These are phyloP conservation scores for Fusarium foetens DNA, from an alignment of 2,329 filamentous ascomycete species.

Conservation along the genomic window DNA sequence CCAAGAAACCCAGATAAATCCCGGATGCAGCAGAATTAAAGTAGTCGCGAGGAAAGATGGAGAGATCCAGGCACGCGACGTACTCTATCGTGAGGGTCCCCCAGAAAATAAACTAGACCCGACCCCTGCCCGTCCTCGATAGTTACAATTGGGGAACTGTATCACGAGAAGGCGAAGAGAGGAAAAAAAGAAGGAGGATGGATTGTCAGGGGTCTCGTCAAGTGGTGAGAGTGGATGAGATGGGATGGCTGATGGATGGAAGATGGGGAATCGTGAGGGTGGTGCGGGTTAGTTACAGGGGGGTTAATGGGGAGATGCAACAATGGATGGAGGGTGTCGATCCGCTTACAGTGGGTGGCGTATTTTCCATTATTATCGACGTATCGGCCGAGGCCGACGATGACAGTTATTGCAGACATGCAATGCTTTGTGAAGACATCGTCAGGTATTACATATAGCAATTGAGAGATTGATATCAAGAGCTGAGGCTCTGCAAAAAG, in stretches of 20 bases:
- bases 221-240: slow-evolving; percentile 8
- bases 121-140: slow-evolving; percentile 17
- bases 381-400: background rate
- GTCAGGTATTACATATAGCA: background rate
- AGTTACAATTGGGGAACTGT: background rate
- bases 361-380: background rate
- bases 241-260: background rate
- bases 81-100: slow-evolving; percentile 5
- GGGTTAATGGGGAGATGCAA: slow-evolving; percentile 9
- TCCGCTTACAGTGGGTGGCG: slow-evolving; percentile 25
- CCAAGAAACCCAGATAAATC: background rate
- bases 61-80: slow-evolving; percentile 28
- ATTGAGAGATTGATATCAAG: background rate
- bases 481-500: background rate
- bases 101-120: slow-evolving; percentile 39
- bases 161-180: slow-evolving; percentile 24
- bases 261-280: slow-evolving; percentile 12
- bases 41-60: slow-evolving; percentile 25
- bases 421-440: background rate
- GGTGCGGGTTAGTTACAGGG: slow-evolving; percentile 28
- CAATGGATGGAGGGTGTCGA: slow-evolving; percentile 20
- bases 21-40: slow-evolving; percentile 28
- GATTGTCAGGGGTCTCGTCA: slow-evolving; percentile 15
- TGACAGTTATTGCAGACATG: background rate
- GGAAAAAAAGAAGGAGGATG: background rate